Evolutionary conservation across 192 early-diverging fungal species (phyloP), one percentile per base, ranked within the genome.

Genomic region (Entomortierella lignicola): DNA sequence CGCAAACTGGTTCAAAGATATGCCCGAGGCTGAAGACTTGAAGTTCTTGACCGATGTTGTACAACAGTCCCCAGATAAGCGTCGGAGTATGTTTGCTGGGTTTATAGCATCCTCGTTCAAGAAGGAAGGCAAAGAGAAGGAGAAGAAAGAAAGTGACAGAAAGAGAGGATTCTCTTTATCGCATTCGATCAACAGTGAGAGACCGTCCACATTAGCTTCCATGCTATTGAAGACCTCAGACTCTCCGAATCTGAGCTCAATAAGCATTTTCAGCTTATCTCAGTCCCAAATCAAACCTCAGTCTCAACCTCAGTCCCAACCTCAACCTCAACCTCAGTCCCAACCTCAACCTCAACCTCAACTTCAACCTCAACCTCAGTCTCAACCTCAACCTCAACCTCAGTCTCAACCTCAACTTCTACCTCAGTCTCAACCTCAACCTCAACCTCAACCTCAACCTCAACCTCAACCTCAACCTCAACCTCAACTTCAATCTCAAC

Each of bases 1-100:
- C 37, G 84, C 88, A 57, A 84, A 85, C 0, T 93, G 89, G 83
- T 93, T 94, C 63, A 61, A 55, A 15, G 62, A 66, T 29, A 18
- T 66, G 26, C 62, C 66, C 18, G 75, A 69, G 31, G 23, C 64
- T 6, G 55, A 60, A 5, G 75, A 66, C 10, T 37, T 79, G 61
- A 65, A 37, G 52, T 23, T 31, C 41, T 25, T 79, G 31, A 70
- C 63, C 5, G 75, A 79, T 30, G 50, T 79, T 23, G 56, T 79
- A 8, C 75, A 59, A 42, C 75, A 70, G 18, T 70, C 51, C 5
- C 67, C 75, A 4, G 75, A 79, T 54, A 64, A 79, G 23, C 31
- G 69, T 27, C 2, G 74, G 41, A 69, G 69, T 25, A 60, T 55
- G 60, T 59, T 81, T 66, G 20, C 69, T 32, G 65, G 63, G 1